Conservation (phyloP, 2,329 filamentous ascomycete species). For the Aureobasidium subglaciale region DNA sequence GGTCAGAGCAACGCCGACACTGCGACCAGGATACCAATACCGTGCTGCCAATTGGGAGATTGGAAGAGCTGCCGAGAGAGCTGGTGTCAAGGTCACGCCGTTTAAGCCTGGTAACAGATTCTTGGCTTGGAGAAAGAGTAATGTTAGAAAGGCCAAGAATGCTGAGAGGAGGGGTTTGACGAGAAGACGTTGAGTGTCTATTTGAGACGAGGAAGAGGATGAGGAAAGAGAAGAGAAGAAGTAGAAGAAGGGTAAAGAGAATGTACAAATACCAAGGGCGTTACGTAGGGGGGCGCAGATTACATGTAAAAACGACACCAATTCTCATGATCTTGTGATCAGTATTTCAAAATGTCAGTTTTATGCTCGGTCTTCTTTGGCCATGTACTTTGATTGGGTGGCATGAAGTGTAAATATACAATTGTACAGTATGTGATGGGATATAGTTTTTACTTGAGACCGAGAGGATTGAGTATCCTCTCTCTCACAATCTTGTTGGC, state of each 20-base stretch:
- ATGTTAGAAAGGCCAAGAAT: constrained; percentile 42
- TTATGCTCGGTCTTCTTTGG: too few species aligned
- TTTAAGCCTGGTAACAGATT: constrained; percentile 55
- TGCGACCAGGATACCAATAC: constrained; percentile 56
- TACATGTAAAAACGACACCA: background rate
- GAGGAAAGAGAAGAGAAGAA: constrained; percentile 20
- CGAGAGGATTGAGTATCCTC: constrained; percentile 56
- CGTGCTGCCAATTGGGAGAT: constrained; percentile 61
- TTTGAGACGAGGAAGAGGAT: too few species aligned
- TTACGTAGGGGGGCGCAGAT: background rate
- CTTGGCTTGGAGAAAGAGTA: constrained; percentile 57
- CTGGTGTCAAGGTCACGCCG: constrained; percentile 48
- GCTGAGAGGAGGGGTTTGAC: constrained; percentile 49
- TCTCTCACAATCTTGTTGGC: constrained; percentile 70
- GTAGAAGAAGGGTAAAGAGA: constrained; percentile 16
- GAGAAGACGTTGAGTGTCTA: constrained; percentile 28
- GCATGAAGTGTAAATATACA: too few species aligned
- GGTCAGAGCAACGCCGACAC: constrained; percentile 29
- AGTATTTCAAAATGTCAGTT: background rate
- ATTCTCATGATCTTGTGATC: background rate
- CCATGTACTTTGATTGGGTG: too few species aligned
- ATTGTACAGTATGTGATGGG: constrained; percentile 13
- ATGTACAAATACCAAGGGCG: background rate
- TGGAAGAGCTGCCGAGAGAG: constrained; percentile 55
- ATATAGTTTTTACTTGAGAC: constrained; percentile 24